phyloP scores from a whole-genome alignment of 345 rosid species.

The Camelina neglecta region DNA sequence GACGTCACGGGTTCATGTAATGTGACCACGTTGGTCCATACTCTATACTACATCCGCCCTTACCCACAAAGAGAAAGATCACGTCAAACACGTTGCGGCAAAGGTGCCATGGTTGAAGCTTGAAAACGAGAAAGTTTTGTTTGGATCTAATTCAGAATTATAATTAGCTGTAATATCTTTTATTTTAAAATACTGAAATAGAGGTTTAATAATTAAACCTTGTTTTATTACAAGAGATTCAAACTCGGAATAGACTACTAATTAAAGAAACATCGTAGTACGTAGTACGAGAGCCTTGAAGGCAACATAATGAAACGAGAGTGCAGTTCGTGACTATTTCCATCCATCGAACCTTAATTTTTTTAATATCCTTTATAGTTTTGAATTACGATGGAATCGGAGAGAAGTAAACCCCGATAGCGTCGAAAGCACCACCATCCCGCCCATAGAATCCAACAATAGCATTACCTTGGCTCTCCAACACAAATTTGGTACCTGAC shows the following conservation, averaged over 20 bases:
- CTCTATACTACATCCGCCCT: background rate
- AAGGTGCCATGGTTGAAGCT: background rate
- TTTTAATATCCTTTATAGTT: too few relatives aligned
- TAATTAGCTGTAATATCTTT: background rate
- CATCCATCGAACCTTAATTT: too few relatives aligned
- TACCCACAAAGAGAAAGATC: background rate
- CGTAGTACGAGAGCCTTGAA: background rate
- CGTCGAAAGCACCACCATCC: slow-evolving; percentile 21
- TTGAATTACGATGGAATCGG: background rate
- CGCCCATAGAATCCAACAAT: slow-evolving; percentile 42
- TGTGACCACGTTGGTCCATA: background rate
- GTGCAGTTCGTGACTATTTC: background rate
- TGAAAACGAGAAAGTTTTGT: background rate
- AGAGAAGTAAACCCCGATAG: slow-evolving; percentile 33
- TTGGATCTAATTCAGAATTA: background rate
- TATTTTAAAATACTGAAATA: background rate
- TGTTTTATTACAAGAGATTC: background rate
- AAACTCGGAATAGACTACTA: background rate
- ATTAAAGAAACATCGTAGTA: background rate
- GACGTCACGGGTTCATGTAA: background rate
- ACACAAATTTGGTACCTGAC: slow-evolving; percentile 15
- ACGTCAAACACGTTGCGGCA: background rate
- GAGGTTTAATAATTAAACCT: background rate
- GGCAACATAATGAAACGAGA: background rate
- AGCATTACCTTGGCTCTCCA: slow-evolving; percentile 17